Conservation (phyloP, 2,329 filamentous ascomycete species). For the Colletotrichum melonis region DNA sequence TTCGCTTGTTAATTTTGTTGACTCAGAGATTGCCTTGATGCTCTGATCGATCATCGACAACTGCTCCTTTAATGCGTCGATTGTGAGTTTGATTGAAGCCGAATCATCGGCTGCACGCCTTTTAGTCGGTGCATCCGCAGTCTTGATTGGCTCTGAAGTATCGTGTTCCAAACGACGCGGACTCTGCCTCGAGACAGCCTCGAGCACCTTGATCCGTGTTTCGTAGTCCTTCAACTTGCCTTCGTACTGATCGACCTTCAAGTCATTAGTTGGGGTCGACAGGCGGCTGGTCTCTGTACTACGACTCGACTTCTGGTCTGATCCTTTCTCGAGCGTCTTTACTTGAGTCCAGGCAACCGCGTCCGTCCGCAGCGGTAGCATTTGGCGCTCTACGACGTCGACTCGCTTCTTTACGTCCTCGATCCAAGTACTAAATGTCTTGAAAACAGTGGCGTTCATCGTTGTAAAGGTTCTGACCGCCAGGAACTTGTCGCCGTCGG, state of each 20-base stretch:
- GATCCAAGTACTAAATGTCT: slow-evolving; percentile 2
- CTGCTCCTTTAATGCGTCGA: slow-evolving; percentile 19
- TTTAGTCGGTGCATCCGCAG: background rate
- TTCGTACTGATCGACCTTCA: background rate
- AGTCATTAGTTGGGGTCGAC: background rate
- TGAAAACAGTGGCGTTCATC: slow-evolving; percentile 1
- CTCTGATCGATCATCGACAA: slow-evolving; percentile 21
- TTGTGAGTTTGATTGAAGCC: background rate
- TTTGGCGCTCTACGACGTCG: slow-evolving; percentile 1
- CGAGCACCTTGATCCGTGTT: slow-evolving; percentile 5
- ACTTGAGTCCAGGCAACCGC: background rate
- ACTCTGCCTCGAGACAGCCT: background rate
- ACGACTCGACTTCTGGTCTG: background rate
- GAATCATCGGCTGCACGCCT: background rate
- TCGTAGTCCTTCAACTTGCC: slow-evolving; percentile 16
- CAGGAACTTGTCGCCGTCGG: slow-evolving; percentile 13
- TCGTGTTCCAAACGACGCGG: background rate
- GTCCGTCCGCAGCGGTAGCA: background rate
- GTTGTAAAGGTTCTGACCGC: background rate
- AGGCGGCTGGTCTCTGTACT: background rate
- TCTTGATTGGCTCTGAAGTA: background rate
- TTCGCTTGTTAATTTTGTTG: background rate
- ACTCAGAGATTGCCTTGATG: slow-evolving; percentile 14
- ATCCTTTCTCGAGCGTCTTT: background rate
- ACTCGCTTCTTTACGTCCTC: slow-evolving; percentile 1